phyloP scores from a whole-genome alignment of 805 yeast genomes.

The Jamesozyma piceae region DNA sequence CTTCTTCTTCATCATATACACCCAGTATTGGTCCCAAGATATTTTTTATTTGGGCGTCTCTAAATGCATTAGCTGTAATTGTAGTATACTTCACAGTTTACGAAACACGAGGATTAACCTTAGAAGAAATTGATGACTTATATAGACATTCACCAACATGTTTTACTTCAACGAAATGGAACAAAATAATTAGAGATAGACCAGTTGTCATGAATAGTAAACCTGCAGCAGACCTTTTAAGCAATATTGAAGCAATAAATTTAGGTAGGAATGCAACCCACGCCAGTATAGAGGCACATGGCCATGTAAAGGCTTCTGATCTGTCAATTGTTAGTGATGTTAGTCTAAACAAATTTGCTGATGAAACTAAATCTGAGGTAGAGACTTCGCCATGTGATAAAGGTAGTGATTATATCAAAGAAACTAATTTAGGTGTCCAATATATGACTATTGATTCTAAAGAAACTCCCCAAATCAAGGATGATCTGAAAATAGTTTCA shows the following conservation, averaged over 20 bases:
- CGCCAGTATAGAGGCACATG: not conserved
- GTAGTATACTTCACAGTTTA: slow-evolving; percentile 60
- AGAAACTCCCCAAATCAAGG: not conserved
- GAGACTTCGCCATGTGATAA: not conserved
- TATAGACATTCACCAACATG: slow-evolving; percentile 55
- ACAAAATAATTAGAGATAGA: slow-evolving; percentile 16
- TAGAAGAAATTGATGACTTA: slow-evolving; percentile 75
- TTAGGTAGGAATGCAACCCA: not conserved
- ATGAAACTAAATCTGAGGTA: not conserved
- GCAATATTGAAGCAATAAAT: slow-evolving; percentile 5
- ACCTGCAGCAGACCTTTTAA: slow-evolving; percentile 6
- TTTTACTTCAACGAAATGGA: slow-evolving; percentile 39
- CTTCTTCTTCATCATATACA: slow-evolving; percentile 48
- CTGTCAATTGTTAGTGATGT: not conserved
- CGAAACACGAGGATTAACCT: slow-evolving; percentile 70
- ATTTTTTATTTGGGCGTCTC: slow-evolving; percentile 73
- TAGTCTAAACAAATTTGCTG: not conserved
- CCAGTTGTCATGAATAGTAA: slow-evolving; percentile 3
- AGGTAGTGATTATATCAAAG: not conserved
- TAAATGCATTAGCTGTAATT: slow-evolving; percentile 49
- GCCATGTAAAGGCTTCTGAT: not conserved
- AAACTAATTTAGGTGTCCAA: not conserved
- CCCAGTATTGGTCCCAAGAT: slow-evolving; percentile 54
- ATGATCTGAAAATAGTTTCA: not conserved
- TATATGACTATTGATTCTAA: not conserved